phyloP scores from a whole-genome alignment of 306 rosid species.

The Calophaca sinica region DNA sequence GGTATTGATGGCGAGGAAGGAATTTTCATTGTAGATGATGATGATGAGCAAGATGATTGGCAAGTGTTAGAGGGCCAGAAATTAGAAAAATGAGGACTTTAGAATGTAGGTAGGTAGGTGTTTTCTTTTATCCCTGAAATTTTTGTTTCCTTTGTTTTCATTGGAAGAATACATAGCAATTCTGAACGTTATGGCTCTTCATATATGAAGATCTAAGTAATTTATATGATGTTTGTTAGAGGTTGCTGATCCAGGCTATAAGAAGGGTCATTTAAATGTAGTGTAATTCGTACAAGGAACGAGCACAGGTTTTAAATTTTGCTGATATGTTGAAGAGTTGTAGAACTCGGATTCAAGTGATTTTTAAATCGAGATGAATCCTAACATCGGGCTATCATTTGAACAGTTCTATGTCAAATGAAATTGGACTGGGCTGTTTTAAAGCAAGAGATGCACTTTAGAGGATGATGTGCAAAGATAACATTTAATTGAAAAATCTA shows the following conservation, averaged over 20 bases:
- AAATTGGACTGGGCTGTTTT: too few relatives aligned
- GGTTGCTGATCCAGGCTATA: neutral
- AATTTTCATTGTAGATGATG: slow-evolving; percentile 41
- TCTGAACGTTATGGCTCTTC: slow-evolving; percentile 26
- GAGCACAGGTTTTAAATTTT: neutral
- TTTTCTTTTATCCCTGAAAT: neutral
- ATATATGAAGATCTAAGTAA: slow-evolving; percentile 25
- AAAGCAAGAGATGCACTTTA: too few relatives aligned
- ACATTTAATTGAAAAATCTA: too few relatives aligned
- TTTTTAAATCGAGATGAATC: neutral
- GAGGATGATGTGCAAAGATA: too few relatives aligned
- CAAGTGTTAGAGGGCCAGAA: slow-evolving; percentile 24
- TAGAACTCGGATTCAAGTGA: neutral
- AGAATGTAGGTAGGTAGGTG: slow-evolving; percentile 50
- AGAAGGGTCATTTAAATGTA: neutral
- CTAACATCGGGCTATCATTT: neutral
- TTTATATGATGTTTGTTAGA: neutral
- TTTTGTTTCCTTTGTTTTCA: slow-evolving; percentile 8
- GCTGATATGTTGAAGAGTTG: neutral
- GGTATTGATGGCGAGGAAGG: slow-evolving; percentile 39
- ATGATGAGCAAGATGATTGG: slow-evolving; percentile 44
- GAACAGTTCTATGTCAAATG: neutral
- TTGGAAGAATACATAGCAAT: slow-evolving; percentile 36
- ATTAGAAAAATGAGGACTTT: slow-evolving; percentile 38
- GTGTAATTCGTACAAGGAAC: neutral